These are phyloP conservation scores for Verticillium dahliae DNA, from an alignment of 2,329 filamentous ascomycete genomes.

Conservation along the genomic window DNA sequence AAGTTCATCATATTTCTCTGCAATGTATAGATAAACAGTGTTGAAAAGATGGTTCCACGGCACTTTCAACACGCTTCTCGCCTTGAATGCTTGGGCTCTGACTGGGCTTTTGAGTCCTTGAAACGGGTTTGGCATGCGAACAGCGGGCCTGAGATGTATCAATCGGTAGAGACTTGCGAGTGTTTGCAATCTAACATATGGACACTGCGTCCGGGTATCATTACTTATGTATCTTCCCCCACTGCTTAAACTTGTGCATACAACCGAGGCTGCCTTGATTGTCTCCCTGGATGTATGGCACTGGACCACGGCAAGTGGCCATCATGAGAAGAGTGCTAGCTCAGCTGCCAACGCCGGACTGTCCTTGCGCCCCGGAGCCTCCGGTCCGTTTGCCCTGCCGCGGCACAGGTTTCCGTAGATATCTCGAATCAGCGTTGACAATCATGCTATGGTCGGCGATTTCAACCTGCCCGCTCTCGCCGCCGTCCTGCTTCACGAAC, in stretches of 20 bases:
- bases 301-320: too few relatives aligned
- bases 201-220: neutral
- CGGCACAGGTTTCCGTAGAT: conserved; percentile 46
- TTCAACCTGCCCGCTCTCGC: conserved; percentile 34
- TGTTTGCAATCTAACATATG: neutral
- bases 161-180: neutral
- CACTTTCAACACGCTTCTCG: too few relatives aligned
- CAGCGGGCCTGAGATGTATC: neutral
- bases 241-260: neutral
- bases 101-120: too few relatives aligned
- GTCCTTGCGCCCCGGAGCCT: neutral
- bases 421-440: conserved; percentile 50
- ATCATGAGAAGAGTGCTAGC: too few relatives aligned
- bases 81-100: too few relatives aligned
- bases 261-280: neutral
- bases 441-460: conserved; percentile 60
- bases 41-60: too few relatives aligned
- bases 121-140: too few relatives aligned
- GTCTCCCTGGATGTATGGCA: neutral
- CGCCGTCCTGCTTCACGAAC: conserved; percentile 35
- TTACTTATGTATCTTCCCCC: neutral
- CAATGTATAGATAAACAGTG: too few relatives aligned
- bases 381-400: conserved; percentile 33
- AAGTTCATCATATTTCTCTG: too few relatives aligned
- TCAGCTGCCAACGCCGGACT: neutral